Conservation (phyloP, 2,329 filamentous ascomycete species). For the Trichoderma lentiforme region DNA sequence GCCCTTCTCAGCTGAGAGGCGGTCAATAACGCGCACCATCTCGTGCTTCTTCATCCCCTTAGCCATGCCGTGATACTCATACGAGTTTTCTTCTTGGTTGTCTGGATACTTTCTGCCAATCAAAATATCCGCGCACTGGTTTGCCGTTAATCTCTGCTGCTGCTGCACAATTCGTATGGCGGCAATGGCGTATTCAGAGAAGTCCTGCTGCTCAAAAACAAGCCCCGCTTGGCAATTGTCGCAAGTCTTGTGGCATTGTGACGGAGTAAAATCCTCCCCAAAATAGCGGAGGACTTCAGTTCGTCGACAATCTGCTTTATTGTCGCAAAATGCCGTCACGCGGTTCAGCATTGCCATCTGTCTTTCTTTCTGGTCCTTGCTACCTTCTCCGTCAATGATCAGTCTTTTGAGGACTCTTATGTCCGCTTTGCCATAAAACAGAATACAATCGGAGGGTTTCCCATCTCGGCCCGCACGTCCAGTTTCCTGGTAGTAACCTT, state of each 20-base stretch:
- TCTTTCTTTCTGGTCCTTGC: conserved; percentile 73
- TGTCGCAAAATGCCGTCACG: conserved; percentile 86
- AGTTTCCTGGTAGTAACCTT: conserved; percentile 98
- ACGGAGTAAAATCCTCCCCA: conserved; percentile 72
- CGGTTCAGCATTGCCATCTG: conserved; percentile 81
- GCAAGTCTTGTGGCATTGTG: conserved; percentile 71
- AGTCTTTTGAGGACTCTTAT: conserved; percentile 70
- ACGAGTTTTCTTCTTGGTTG: conserved; percentile 50
- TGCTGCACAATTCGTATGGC: conserved; percentile 67
- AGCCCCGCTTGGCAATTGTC: conserved; percentile 82
- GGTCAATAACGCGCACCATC: conserved; percentile 78
- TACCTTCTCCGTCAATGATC: conserved; percentile 79
- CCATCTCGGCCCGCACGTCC: conserved; percentile 92
- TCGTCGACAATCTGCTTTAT: conserved; percentile 80
- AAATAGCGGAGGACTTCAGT: conserved; percentile 92
- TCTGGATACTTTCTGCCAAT: conserved; percentile 65
- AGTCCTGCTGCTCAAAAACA: conserved; percentile 70
- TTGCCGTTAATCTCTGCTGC: conserved; percentile 62
- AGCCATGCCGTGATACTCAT: conserved; percentile 65
- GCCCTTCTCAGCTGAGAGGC: conserved; percentile 69
- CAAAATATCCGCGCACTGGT: conserved; percentile 81
- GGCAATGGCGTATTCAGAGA: conserved; percentile 69
- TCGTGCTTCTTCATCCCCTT: conserved; percentile 69
- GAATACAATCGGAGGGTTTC: conserved; percentile 78
- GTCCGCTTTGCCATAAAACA: conserved; percentile 84